Base-by-base conservation (phyloP, 768 basidiomycete species). In the Naganishia friedmannii region DNA sequence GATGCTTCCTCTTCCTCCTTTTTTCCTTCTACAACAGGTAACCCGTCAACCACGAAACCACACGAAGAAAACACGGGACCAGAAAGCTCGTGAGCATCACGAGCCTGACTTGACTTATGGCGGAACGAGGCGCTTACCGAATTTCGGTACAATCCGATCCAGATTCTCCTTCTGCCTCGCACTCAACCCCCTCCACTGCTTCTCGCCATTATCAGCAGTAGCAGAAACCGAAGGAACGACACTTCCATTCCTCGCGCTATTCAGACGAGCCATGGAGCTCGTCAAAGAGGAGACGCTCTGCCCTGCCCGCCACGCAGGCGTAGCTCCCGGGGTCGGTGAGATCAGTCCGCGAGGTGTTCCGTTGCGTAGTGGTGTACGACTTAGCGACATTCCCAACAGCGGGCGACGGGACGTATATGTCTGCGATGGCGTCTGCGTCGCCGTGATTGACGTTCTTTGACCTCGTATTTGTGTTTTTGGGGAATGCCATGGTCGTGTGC, bases 81-180 rank as follows among this genome's bases (percentile, higher is more conserved):
- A 46, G 3, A 5, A 17, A 37, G 34, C 34, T 46, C 7, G 6
- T 51, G n/a, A 51, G 48, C 48, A 23, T 23, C 7, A 51, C 48
- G 21, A 23, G n/a, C 23, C 21, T 46, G n/a, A 51, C 6, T 51
- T 8, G 45, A 17, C 45, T 15, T 46, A 7, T 17, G 15, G 45
- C 45, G 34, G 34, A 37, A 37, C 45, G 3, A 17, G 31, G 12
- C 8, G 32, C 60, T 63, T 45, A 63, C 60, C 37, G 42, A 63
- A 63, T 29, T 29, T 42, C 12, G 57, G 57, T 8, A 42, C 57
- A 13, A 28, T 45, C 23, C 28, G n/a, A 29, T 63, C 60, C 21
- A 63, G 26, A 42, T 29, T 63, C 60, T 26, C 60, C 39, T 26
- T 13, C 60, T 63, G 60, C 42, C 42, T 63, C 39, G 26, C 60